Percentiles rank a stretch among this genome's conserved stretches.
These are phyloP conservation scores for Tubosaeta brunneosetosa DNA, from an alignment of 768 basidiomycete species.

Conservation along the genomic window DNA sequence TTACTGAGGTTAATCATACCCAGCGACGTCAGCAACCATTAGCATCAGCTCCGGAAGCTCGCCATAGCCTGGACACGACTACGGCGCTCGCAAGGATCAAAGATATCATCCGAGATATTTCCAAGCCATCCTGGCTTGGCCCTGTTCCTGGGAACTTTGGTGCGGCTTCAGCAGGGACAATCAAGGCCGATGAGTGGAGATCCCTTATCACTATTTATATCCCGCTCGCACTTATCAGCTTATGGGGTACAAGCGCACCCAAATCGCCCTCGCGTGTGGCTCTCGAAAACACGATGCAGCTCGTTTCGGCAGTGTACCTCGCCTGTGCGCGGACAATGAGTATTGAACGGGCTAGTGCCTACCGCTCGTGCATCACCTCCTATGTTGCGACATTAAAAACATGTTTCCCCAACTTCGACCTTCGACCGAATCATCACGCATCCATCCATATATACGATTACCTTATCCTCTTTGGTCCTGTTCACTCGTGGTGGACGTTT, in stretches of 20 bases:
- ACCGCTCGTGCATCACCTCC: neutral
- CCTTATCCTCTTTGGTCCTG: neutral
- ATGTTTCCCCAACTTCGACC: neutral
- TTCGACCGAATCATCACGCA: neutral
- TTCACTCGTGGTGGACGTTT: neutral
- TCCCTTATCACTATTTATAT: neutral
- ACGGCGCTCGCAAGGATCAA: no score
- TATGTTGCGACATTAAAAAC: neutral
- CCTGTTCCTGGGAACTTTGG: neutral
- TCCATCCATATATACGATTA: neutral
- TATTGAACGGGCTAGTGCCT: neutral
- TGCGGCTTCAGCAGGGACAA: neutral
- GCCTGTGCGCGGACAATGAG: neutral
- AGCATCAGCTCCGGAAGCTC: no score
- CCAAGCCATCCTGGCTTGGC: neutral
- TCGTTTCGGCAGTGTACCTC: neutral
- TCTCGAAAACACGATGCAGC: neutral
- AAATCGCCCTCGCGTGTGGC: neutral
- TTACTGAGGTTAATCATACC: no score
- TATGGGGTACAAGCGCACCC: neutral
- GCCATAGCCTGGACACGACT: no score
- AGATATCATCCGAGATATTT: no score
- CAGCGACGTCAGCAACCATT: no score
- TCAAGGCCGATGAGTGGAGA: slow-evolving; percentile 5
- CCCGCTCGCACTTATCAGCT: neutral